phyloP scores from a whole-genome alignment of 208 protist genomes.

The Crithidia fasciculata region DNA sequence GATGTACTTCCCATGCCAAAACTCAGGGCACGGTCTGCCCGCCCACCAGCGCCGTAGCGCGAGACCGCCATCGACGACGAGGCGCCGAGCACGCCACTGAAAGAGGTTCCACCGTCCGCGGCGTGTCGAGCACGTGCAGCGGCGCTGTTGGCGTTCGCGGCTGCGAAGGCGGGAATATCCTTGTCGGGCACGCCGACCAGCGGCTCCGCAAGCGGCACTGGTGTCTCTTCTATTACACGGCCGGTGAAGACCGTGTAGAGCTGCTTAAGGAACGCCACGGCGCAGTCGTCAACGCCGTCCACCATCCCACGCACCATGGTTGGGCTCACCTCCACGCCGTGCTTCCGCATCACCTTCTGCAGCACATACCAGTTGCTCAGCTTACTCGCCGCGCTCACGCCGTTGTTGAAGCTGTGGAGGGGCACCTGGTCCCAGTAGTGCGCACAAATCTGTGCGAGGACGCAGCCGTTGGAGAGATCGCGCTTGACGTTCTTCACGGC shows the following conservation, averaged over 20 bases:
- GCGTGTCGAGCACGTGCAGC: slow-evolving; percentile 9
- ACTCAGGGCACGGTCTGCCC: neutral
- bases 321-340: slow-evolving; percentile 69
- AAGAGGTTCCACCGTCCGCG: neutral
- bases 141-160: slow-evolving; percentile 22
- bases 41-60: neutral
- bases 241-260: slow-evolving; percentile 87
- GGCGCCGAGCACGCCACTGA: neutral
- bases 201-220: slow-evolving; percentile 51
- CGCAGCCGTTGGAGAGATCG: slow-evolving; percentile 92
- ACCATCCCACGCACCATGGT: slow-evolving; percentile 87
- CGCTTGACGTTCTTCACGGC: slow-evolving; percentile 82
- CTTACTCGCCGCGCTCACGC: slow-evolving; percentile 65
- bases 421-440: slow-evolving; percentile 90
- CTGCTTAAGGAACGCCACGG: slow-evolving; percentile 73
- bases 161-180: slow-evolving; percentile 25
- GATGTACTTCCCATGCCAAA: neutral
- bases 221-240: slow-evolving; percentile 26
- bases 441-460: slow-evolving; percentile 93
- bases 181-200: slow-evolving; percentile 30
- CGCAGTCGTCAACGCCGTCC: slow-evolving; percentile 63
- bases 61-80: neutral
- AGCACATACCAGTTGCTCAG: slow-evolving; percentile 90
- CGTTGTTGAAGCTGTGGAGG: slow-evolving; percentile 94
- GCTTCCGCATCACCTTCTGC: slow-evolving; percentile 63